Conservation (phyloP, 2,329 filamentous ascomycete species). For the Fusarium mangiferae region DNA sequence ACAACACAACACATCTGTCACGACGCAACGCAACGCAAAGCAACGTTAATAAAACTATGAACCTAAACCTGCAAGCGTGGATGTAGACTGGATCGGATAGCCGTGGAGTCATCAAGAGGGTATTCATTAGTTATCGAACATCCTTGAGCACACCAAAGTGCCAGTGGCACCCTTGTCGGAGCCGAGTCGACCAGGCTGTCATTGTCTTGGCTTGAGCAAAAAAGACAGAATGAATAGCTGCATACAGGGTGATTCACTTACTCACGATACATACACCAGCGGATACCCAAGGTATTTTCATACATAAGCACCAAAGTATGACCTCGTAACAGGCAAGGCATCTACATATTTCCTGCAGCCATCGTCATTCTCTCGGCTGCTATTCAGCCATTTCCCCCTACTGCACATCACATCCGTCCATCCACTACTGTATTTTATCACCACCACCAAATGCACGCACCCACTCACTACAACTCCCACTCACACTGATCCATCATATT, state of each 20-base stretch:
- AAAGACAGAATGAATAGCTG: background rate
- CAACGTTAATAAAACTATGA: constrained; percentile 4
- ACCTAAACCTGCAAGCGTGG: constrained; percentile 7
- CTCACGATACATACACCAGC: background rate
- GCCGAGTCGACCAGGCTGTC: constrained; percentile 5
- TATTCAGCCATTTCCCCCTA: constrained; percentile 11
- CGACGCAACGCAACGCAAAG: background rate
- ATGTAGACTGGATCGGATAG: constrained; percentile 12
- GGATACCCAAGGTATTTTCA: background rate
- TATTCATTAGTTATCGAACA: constrained; percentile 22
- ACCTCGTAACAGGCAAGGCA: constrained; percentile 11
- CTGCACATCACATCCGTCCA: constrained; percentile 1
- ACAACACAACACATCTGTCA: background rate
- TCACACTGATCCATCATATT: constrained; percentile 23
- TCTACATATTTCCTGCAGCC: background rate
- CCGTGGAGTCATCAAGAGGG: constrained; percentile 28
- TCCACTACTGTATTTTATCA: constrained; percentile 15
- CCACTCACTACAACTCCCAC: constrained; percentile 10
- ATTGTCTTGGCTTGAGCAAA: constrained; percentile 5
- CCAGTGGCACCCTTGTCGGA: constrained; percentile 12
- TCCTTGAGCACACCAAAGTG: constrained; percentile 16
- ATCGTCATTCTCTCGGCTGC: constrained; percentile 16
- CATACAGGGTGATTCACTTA: background rate
- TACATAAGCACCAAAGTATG: constrained; percentile 11
- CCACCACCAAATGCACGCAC: constrained; percentile 4